Evolutionary conservation across 768 basidiomycete genomes (phyloP), one percentile per base, ranked within the genome.

Genomic region (Pleurotus eryngii): DNA sequence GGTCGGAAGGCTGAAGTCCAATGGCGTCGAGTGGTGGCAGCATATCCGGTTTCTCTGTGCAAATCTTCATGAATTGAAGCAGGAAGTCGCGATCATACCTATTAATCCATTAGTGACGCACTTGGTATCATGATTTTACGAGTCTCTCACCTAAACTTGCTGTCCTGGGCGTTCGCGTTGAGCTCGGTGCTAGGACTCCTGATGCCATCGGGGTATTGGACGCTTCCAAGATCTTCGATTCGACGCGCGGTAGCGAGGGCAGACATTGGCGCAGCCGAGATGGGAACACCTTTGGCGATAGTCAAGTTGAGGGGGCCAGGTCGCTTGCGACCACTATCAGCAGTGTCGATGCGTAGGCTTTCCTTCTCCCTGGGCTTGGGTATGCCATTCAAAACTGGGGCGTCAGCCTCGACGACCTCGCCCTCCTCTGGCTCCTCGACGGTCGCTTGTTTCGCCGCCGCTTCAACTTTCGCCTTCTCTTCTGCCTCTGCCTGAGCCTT

Each of bases 41-140:
- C 56, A 82, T 80, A 55, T 92, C 93, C 3, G 97, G 96, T 72
- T 95, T 95, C 75, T 98, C 96, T 71, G 86, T 91, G 80, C 97
- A 99, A 59, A 96, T 74, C 20, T 76, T 73, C 91, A 97, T 95
- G 76, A 99, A 99, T 69, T 99, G 96, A 58, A 99, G 74, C 22
- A 99, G 81, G 85, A 99, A 99, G 17, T 95, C 93, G 37, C 95
- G 93, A 70, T 98, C 94, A 69, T 99, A 99, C 66, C 96, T 93
- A 60, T 20, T 4, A 12, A 60, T 17, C 43, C 49, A 17, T 4
- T 15, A 56, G 40, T 8, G 46, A 30, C 24, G 15, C 46, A 11
- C n/a, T 6, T 5, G 45, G 54, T 20, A 39, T 24, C 1, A 37
- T 5, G 18, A 26, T 5, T 26, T 20, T 45, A 47, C 35, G 53